Base-by-base conservation (phyloP, 257 asterid species). In the Solanum gracilifrons region DNA sequence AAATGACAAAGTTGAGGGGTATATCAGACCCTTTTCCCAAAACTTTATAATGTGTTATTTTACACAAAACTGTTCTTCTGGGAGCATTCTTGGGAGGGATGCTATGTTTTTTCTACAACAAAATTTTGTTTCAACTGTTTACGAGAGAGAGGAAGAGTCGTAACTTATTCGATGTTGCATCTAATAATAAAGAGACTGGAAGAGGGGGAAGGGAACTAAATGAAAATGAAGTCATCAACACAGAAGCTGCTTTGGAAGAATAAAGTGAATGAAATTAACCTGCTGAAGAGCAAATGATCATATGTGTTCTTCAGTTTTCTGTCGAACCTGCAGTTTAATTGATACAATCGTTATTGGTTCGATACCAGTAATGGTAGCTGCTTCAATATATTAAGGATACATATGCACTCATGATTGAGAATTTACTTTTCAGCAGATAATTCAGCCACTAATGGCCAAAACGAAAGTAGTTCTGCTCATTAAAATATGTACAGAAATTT, bases 271-370 rank as follows among this genome's bases (percentile, higher is more conserved):
- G 74, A 37, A 72, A 83, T 31, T 84, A 79, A 96, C 99, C 99
- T 96, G 98, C 99, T 96, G 91, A 96, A 96, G 51, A 96, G 98
- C 75, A 95, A 94, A 92, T 94, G 95, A 90, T 96, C 99, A 25
- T 93, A 95, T 48, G 98, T 92, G 94, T 96, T 96, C 69, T 93
- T 96, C 90, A 96, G 93, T 89, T 96, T 96, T 90, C 98, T 92
- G 92, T 96, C 99, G 37, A 96, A 96, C 99, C 99, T 96, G 98
- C 93, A 94, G 83, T 39, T 48, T 62, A 88, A 88, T 62, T 76
- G 48, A 89, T 86, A 29, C 55, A 75, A 21, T 69, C 27, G 7
- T 41, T 84, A 84, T 60, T 21, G 48, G 80, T 33, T 33, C 23
- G 15, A 20, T 20, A 73, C n/a, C 29, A 10, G 21, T 33, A 73